phyloP scores from a whole-genome alignment of 768 basidiomycete species.

The Amanita inopinata region DNA sequence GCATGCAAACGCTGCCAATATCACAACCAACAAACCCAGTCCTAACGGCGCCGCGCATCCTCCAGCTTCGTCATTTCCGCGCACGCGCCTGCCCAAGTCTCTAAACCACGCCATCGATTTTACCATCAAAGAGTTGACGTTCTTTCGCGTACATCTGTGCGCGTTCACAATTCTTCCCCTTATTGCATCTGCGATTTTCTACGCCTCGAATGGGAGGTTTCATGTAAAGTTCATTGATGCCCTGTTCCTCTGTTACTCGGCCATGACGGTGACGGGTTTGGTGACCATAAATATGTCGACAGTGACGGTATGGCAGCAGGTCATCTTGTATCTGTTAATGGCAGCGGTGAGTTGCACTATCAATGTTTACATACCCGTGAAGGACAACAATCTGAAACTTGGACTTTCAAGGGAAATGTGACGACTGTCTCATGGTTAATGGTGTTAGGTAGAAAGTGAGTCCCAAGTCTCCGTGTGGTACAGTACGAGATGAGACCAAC shows the following conservation, averaged over 20 bases:
- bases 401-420: slow-evolving; percentile 31
- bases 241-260: slow-evolving; percentile 52
- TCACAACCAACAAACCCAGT: not conserved
- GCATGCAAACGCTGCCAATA: not conserved
- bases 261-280: slow-evolving; percentile 43
- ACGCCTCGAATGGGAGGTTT: slow-evolving; percentile 48
- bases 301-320: slow-evolving; percentile 37
- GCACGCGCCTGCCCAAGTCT: not conserved
- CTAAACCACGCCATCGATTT: not conserved
- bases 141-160: slow-evolving; percentile 42
- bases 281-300: slow-evolving; percentile 41
- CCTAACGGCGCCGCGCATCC: not conserved
- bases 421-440: slow-evolving; percentile 55
- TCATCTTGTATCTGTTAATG: slow-evolving; percentile 47
- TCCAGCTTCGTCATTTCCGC: not conserved
- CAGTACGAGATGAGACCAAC: too few species aligned
- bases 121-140: slow-evolving; percentile 26
- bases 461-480: too few species aligned
- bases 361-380: too few species aligned
- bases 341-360: slow-evolving; percentile 32
- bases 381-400: too few species aligned
- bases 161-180: slow-evolving; percentile 50
- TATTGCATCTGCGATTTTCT: slow-evolving; percentile 54
- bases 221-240: slow-evolving; percentile 42
- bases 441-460: slow-evolving; percentile 52